Evolutionary conservation across 768 basidiomycete genomes (phyloP), one percentile per base, ranked within the genome.

Genomic region (Xerocomellus dryophilus): DNA sequence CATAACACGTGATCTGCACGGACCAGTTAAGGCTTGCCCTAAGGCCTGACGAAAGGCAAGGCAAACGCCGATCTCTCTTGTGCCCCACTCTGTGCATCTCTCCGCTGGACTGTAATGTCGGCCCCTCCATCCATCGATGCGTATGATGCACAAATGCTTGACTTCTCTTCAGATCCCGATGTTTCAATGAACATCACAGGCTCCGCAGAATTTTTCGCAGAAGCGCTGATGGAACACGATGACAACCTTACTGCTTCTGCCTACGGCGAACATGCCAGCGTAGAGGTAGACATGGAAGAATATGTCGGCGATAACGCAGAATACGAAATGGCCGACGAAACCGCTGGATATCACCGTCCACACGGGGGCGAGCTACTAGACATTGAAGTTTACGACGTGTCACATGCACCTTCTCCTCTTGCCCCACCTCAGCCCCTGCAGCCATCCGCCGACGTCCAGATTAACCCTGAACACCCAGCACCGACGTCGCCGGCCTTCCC

Each of bases 241-340:
- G 64, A 64, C 46, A 70, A 72, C 50, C 70, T 57, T 64, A 66
- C 57, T 11, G 6, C 43, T 27, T 60, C 61, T 15, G 15, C 47
- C 11, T 71, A 64, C 35, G 61, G 61, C 29, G 73, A 76, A 44
- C 67, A 73, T 23, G 62, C 69, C 45, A 77, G 76, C 40, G 75
- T 85, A 47, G 85, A 87, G 64, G 77, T 87, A 42, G 85, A 87
- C 54, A 86, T 87, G 85, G 82, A 83, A 50, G 72, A 77, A 44
- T 77, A 78, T 52, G 71, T 76, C 7, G 73, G 62, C 35, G 78
- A 75, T 38, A 72, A 76, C 59, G 65, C 68, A 38, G 85, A 86
- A 67, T 86, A 81, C 58, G 70, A 71, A 54, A 71, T 71, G 72
- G 61, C 59, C 11, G 72, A 71, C 49, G 71, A 71, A 62, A 72